Percentiles rank a stretch among this genome's conserved stretches.
These are phyloP conservation scores for Hypoxylon fuscum DNA, from an alignment of 495 filamentous ascomycete species.

Conservation along the genomic window DNA sequence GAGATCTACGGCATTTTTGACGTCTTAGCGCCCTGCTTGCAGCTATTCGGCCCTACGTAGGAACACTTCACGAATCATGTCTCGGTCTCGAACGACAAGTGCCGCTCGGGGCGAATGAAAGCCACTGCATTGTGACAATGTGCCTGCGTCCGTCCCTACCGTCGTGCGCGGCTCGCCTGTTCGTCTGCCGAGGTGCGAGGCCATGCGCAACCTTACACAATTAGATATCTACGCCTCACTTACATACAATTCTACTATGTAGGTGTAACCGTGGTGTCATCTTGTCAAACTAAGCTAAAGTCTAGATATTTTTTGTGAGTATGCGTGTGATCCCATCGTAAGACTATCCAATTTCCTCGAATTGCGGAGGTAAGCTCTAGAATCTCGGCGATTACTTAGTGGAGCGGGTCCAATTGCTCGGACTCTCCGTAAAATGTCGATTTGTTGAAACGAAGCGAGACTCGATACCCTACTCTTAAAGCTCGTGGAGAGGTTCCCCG, in stretches of 20 bases:
- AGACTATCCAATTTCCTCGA: too few species aligned
- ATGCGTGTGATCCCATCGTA: too few species aligned
- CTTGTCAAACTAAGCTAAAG: slow-evolving; percentile 27
- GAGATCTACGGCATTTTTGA: slow-evolving; percentile 43
- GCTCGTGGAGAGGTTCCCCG: slow-evolving; percentile 10
- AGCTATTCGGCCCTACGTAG: slow-evolving; percentile 42
- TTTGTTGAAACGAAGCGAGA: slow-evolving; percentile 12
- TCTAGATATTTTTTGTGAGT: neutral
- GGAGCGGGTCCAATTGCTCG: slow-evolving; percentile 16
- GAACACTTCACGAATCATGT: slow-evolving; percentile 40
- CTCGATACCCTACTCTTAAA: slow-evolving; percentile 6
- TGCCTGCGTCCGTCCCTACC: slow-evolving; percentile 33
- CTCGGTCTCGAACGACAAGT: slow-evolving; percentile 40
- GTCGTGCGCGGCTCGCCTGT: slow-evolving; percentile 40
- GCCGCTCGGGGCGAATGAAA: slow-evolving; percentile 35
- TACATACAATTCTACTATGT: slow-evolving; percentile 14
- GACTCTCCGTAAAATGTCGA: slow-evolving; percentile 19
- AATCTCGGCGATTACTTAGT: slow-evolving; percentile 17
- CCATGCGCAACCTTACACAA: slow-evolving; percentile 32
- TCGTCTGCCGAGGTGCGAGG: slow-evolving; percentile 34
- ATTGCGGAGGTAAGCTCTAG: too few species aligned
- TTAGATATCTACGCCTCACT: slow-evolving; percentile 32
- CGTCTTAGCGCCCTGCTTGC: slow-evolving; percentile 39
- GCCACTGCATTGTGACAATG: slow-evolving; percentile 38
- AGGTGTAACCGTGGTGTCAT: slow-evolving; percentile 22